Evolutionary conservation across 371 early-diverging fungal genomes (phyloP), one percentile per base, ranked within the genome.

Genomic region (Apophysomyces ossiformis): DNA sequence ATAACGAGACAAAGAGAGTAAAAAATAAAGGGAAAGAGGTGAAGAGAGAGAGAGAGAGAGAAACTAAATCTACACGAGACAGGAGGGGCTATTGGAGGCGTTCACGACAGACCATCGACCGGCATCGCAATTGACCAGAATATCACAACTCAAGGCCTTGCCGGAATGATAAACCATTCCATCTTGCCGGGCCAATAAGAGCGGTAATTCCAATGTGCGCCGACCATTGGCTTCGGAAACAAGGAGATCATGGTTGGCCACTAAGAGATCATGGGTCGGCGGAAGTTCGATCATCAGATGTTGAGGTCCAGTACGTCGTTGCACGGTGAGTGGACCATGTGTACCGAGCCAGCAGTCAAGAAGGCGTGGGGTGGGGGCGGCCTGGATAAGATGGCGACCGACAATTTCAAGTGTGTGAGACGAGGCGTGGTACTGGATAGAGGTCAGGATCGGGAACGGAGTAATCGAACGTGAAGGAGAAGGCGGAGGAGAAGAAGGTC

Each of bases 271-370:
- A 56, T 67, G 69, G 3, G 75, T 73, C 7, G 58, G 32, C 8
- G 80, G 77, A 1, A 74, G 61, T 11, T 80, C 69, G 15, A 75
- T 64, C 26, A 68, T 61, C 46, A 72, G 66, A 47, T 76, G 71
- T 8, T 72, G 72, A 26, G 74, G 67, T 35, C 67, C 58, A 57
- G 70, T 68, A 4, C 72, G 64, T n/a, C 16, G 73, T 36, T 66
- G 62, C 18, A 71, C 63, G 1, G 63, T 41, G 6, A 80, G 59
- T 37, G 80, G 75, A 2, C 79, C 80, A 63, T 74, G 69, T 11
- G 75, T 63, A 12, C 80, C 80, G 26, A 80, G 50, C 77, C 77
- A 80, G 38, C 73, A 64, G 50, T 77, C 75, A n/a, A 80, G 64
- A n/a, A 74, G 54, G 21, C 67, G 50, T 36, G 73, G 69, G 36